Conservation (phyloP, 495 filamentous ascomycete genomes). For the Daldinia vernicosa region DNA sequence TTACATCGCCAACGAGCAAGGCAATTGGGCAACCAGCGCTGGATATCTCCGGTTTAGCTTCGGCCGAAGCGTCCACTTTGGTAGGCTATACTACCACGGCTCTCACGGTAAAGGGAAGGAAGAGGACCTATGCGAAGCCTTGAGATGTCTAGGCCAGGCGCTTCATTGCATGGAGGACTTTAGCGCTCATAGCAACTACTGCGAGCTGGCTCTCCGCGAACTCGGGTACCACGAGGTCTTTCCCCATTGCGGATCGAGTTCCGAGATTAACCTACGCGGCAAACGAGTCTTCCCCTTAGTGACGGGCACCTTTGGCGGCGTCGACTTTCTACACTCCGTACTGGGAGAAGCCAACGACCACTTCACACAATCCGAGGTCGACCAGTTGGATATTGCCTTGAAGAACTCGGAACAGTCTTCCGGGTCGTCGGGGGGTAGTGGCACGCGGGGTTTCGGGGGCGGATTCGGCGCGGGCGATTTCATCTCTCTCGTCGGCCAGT, state of each 20-base stretch:
- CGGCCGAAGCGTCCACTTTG: constrained; percentile 85
- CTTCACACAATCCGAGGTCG: constrained; percentile 93
- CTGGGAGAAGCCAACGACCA: constrained; percentile 95
- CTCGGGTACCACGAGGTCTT: constrained; percentile 85
- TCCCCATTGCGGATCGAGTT: constrained; percentile 79
- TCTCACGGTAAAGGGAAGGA: constrained; percentile 72
- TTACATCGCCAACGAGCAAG: constrained; percentile 92
- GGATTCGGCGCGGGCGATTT: constrained; percentile 60
- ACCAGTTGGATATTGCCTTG: constrained; percentile 83
- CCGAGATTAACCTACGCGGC: constrained; percentile 76
- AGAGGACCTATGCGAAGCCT: constrained; percentile 86
- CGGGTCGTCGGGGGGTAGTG: constrained; percentile 47
- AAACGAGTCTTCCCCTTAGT: constrained; percentile 85
- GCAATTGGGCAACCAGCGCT: constrained; percentile 86
- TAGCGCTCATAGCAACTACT: constrained; percentile 94
- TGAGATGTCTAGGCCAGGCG: constrained; percentile 85
- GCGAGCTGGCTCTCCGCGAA: constrained; percentile 86
- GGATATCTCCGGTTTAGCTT: constrained; percentile 91
- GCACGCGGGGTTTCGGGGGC: constrained; percentile 52
- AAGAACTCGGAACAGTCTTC: constrained; percentile 60
- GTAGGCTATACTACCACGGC: constrained; percentile 83
- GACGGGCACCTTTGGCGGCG: constrained; percentile 89
- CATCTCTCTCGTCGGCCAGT: constrained; percentile 74
- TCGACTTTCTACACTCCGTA: constrained; percentile 97
- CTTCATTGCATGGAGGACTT: constrained; percentile 97